Conservation (phyloP, 305 asterid genomes). For the Striga hermonthica region DNA sequence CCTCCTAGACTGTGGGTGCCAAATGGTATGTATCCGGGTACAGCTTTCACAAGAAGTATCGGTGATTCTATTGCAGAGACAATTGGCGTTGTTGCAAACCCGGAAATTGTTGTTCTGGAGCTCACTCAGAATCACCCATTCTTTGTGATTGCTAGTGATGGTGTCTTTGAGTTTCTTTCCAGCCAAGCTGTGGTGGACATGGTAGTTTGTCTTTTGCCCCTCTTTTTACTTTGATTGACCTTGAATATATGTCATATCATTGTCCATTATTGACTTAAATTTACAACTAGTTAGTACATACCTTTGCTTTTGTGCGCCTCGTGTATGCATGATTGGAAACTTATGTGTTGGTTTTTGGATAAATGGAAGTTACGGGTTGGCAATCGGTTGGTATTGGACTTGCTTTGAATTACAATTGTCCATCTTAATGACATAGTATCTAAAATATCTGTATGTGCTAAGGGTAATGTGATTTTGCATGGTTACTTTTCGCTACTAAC, state of each 20-base stretch:
- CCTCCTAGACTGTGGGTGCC: slow-evolving; percentile 98
- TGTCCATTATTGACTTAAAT: background rate
- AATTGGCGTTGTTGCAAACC: slow-evolving; percentile 88
- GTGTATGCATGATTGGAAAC: slow-evolving; percentile 2
- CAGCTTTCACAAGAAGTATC: slow-evolving; percentile 93
- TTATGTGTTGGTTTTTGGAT: background rate
- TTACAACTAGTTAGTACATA: slow-evolving; percentile 22
- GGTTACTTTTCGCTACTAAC: no score
- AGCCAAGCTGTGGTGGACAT: slow-evolving; percentile 94
- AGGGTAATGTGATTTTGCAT: background rate
- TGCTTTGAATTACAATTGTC: background rate
- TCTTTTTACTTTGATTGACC: slow-evolving; percentile 16
- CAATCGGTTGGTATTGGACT: background rate
- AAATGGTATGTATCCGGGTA: slow-evolving; percentile 98
- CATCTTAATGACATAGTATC: background rate
- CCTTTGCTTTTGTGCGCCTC: slow-evolving; percentile 16
- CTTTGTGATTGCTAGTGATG: slow-evolving; percentile 94
- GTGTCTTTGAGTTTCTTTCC: slow-evolving; percentile 92
- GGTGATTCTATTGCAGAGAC: slow-evolving; percentile 97
- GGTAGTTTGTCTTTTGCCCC: slow-evolving; percentile 46
- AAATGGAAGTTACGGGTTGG: slow-evolving; percentile 4
- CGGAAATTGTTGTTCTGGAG: slow-evolving; percentile 85
- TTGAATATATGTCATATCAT: slow-evolving; percentile 17
- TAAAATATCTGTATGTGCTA: background rate
- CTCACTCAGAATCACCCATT: slow-evolving; percentile 72